These are phyloP conservation scores for Wickerhamiella hasegawae DNA, from an alignment of 805 yeast species.

Conservation along the genomic window DNA sequence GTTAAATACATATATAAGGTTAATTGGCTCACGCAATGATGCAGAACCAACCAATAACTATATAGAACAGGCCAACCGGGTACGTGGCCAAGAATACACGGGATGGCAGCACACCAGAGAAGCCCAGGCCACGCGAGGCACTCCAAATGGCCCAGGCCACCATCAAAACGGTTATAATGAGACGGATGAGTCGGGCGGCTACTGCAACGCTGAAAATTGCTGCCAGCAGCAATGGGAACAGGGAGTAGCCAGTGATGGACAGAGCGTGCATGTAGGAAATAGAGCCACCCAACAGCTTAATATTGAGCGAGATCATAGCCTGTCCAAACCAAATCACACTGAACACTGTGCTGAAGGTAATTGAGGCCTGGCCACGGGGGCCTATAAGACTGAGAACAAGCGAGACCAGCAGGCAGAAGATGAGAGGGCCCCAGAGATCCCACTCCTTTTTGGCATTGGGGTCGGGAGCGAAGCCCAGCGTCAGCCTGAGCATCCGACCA, in stretches of 20 bases:
- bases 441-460: conserved; percentile 16
- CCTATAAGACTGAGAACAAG: conserved; percentile 32
- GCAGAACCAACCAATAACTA: conserved; percentile 49
- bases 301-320: conserved; percentile 44
- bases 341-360: conserved; percentile 50
- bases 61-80: conserved; percentile 49
- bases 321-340: conserved; percentile 48
- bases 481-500: conserved; percentile 28
- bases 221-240: conserved; percentile 47
- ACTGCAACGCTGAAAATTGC: conserved; percentile 34
- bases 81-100: conserved; percentile 46
- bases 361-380: conserved; percentile 29
- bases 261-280: conserved; percentile 53
- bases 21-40: conserved; percentile 29
- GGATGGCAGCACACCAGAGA: conserved; percentile 47
- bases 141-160: conserved; percentile 51
- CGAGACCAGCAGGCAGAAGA: conserved; percentile 41
- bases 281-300: conserved; percentile 43
- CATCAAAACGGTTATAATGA: conserved; percentile 30
- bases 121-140: conserved; percentile 42
- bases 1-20: too few species aligned
- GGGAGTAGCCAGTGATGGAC: conserved; percentile 53
- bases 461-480: conserved; percentile 26
- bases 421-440: conserved; percentile 48
- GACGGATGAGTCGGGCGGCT: conserved; percentile 33